Base-by-base conservation (phyloP, 2,329 filamentous ascomycete species). In the Pleurostoma richardsiae region DNA sequence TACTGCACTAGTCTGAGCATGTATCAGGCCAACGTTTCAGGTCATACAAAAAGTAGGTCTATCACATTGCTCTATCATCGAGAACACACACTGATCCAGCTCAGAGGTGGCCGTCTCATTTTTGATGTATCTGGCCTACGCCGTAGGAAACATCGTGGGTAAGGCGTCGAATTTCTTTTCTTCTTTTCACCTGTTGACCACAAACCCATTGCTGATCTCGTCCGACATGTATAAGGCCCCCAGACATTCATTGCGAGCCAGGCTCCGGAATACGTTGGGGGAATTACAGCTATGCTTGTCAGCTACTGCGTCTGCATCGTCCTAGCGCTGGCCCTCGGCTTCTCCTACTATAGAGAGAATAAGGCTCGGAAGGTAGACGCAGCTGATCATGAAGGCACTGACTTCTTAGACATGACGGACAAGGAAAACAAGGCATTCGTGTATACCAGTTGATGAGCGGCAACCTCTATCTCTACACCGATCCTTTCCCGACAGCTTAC, bases 341-440 rank as follows among this genome's bases (percentile, higher is more conserved):
- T 39, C 27, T 10, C 31, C 6, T 30, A 27, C n/a, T 10, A 10
- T 11, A 11, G 29, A 31, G 31, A 36, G n/a, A 44, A 44, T 28
- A 29, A 29, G 41, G 29, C 29, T 36, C 7, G 33, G 33, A 19
- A 19, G 19, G 19, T 19, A 2, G 42, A 39, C 29, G 36, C 28
- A 38, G 33, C 27, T n/a, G 11, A n/a, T 8, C 10, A 10, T 19
- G 30, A 38, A 10, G 42, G 8, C 7, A 39, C 29, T 39, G 42
- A 19, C 6, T 44, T 44, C 30, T 10, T 10, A 6, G 42, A 44
- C 36, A 39, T 44, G 42, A 44, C 42, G n/a, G 42, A 44, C 30
- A 11, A 39, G 27, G 42, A 44, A 30, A 44, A 44, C 29, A n/a
- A 19, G 30, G 38, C 30, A 11, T 43, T 43, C 29, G 19, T 11